Evolutionary conservation across 768 basidiomycete species (phyloP).

Genomic region (Cyclocybe aegerita): DNA sequence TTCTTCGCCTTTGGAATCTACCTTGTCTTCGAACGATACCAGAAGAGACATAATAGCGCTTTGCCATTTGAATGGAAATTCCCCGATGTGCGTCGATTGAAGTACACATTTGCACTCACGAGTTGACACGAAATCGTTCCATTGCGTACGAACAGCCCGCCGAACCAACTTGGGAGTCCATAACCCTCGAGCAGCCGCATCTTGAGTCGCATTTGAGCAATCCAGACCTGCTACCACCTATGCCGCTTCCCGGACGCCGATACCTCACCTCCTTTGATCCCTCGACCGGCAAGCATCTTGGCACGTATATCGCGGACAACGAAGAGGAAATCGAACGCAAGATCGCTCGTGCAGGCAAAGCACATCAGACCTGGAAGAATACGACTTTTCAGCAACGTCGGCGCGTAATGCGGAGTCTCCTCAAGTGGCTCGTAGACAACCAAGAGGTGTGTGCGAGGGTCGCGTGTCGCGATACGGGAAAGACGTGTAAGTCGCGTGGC

Average conservation of each 20-base stretch:
- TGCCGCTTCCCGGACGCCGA: constrained; percentile 44
- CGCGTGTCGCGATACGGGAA: constrained; percentile 92
- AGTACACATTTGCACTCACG: neutral
- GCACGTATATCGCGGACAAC: constrained; percentile 75
- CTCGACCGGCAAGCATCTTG: constrained; percentile 80
- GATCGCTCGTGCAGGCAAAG: constrained; percentile 60
- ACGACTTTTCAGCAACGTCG: constrained; percentile 79
- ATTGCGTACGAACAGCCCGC: constrained; percentile 42
- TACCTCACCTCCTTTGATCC: constrained; percentile 95
- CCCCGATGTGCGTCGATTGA: constrained; percentile 52
- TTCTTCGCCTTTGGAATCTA: constrained; percentile 81
- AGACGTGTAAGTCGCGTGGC: constrained; percentile 66
- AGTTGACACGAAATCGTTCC: neutral
- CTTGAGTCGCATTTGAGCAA: constrained; percentile 66
- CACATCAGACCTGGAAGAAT: constrained; percentile 72
- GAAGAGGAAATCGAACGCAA: constrained; percentile 70
- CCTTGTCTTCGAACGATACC: constrained; percentile 73
- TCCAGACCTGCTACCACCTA: constrained; percentile 50
- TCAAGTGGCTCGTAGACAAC: constrained; percentile 92
- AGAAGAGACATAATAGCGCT: constrained; percentile 71
- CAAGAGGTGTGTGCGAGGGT: constrained; percentile 84
- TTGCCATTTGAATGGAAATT: constrained; percentile 59
- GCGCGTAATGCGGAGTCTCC: constrained; percentile 80
- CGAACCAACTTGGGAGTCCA: constrained; percentile 55
- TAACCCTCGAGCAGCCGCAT: constrained; percentile 54